Conservation (phyloP, 1,284 basidiomycete genomes). For the Tilletia caries region DNA sequence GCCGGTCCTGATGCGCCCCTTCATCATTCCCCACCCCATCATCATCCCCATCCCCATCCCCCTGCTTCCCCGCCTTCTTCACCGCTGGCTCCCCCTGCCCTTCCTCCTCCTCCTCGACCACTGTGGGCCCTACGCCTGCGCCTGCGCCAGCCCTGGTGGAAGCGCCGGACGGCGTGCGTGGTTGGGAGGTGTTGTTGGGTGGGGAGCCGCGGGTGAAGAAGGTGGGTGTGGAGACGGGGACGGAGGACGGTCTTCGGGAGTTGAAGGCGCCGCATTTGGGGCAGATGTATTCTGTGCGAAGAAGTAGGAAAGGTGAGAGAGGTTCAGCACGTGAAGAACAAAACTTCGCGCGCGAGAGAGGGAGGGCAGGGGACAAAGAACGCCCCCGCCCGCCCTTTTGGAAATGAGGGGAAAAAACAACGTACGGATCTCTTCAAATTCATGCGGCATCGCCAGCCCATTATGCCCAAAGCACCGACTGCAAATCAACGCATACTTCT, state of each 20-base stretch:
- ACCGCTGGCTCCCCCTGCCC: no score
- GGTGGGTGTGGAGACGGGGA: slow-evolving; percentile 31
- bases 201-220: not conserved
- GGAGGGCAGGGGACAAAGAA: no score
- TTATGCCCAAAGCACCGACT: slow-evolving; percentile 89
- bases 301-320: not conserved
- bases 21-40: not conserved
- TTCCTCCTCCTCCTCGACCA: not conserved
- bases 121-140: no score
- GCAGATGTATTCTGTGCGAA: slow-evolving; percentile 66
- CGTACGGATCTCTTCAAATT: slow-evolving; percentile 87
- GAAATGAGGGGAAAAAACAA: slow-evolving; percentile 30
- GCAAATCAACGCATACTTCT: slow-evolving; percentile 83
- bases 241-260: slow-evolving; percentile 51
- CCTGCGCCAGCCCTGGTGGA: no score
- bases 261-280: slow-evolving; percentile 74
- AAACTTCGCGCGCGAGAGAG: no score
- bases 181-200: not conserved
- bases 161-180: no score
- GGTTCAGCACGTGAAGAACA: no score
- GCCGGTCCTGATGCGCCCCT: not conserved
- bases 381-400: not conserved
- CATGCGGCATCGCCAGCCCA: slow-evolving; percentile 80
- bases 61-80: not conserved
- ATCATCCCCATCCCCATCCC: not conserved